Evolutionary conservation across 2,329 filamentous ascomycete genomes (phyloP).

Genomic region (Trichoderma hamatum): DNA sequence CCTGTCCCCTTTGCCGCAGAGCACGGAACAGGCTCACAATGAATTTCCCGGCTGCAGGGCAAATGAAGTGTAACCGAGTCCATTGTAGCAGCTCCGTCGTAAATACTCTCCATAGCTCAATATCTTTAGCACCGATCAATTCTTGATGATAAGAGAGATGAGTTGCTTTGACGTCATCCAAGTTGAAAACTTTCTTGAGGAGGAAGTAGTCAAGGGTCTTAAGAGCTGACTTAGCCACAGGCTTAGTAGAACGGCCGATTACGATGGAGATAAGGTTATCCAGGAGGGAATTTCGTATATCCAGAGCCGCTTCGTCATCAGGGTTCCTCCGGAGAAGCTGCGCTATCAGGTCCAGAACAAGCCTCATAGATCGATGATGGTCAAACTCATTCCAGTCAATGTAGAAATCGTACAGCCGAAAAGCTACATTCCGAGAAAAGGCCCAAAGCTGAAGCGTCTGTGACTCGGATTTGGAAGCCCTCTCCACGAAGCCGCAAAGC

Average conservation of each 20-base stretch:
- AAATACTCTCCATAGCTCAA: constrained; percentile 54
- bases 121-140: constrained; percentile 11
- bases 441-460: constrained; percentile 51
- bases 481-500: constrained; percentile 65
- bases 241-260: constrained; percentile 61
- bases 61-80: constrained; percentile 61
- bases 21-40: constrained; percentile 59
- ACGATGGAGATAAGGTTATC: constrained; percentile 61
- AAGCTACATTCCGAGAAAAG: constrained; percentile 52
- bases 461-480: constrained; percentile 56
- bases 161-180: constrained; percentile 49
- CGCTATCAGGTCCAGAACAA: constrained; percentile 62
- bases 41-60: constrained; percentile 63
- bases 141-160: constrained; percentile 47
- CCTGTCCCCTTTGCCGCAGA: constrained; percentile 42
- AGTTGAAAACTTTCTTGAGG: constrained; percentile 58
- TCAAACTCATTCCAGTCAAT: constrained; percentile 70
- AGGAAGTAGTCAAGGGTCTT: constrained; percentile 69
- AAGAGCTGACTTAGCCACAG: constrained; percentile 70
- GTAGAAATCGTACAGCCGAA: constrained; percentile 63
- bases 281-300: constrained; percentile 52
- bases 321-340: constrained; percentile 57
- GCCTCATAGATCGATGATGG: constrained; percentile 64
- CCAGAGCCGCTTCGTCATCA: constrained; percentile 39
- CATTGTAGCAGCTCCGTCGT: constrained; percentile 55